Evolutionary conservation across 352 stramenopile genomes (phyloP).

Genomic region (Phytophthora colocasiae): DNA sequence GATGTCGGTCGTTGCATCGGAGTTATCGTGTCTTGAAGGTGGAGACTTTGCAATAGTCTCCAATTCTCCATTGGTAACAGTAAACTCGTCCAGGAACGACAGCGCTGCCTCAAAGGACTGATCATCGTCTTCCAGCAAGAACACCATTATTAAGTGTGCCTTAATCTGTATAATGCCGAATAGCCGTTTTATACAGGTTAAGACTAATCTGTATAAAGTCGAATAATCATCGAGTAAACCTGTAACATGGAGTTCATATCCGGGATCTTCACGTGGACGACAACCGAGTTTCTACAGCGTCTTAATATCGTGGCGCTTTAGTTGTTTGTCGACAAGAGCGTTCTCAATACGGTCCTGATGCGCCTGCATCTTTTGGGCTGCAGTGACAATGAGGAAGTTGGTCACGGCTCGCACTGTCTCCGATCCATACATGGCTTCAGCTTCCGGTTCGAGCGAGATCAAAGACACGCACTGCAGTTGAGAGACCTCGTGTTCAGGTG

Average conservation of each 20-base stretch:
- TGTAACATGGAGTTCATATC: too few relatives aligned
- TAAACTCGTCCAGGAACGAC: slow-evolving; percentile 32
- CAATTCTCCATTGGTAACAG: not conserved
- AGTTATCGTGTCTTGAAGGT: not conserved
- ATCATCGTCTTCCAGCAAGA: slow-evolving; percentile 29
- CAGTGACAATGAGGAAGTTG: slow-evolving; percentile 42
- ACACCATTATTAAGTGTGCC: slow-evolving; percentile 11
- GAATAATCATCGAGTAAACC: too few relatives aligned
- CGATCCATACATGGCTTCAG: slow-evolving; percentile 27
- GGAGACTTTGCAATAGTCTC: not conserved
- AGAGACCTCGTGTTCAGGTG: slow-evolving; percentile 24
- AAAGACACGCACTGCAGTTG: slow-evolving; percentile 40
- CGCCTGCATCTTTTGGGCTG: slow-evolving; percentile 40
- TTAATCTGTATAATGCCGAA: too few relatives aligned
- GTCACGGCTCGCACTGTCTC: slow-evolving; percentile 37
- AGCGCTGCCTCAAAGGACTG: slow-evolving; percentile 26
- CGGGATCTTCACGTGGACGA: too few relatives aligned
- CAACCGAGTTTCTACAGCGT: not conserved
- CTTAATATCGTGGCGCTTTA: slow-evolving; percentile 10
- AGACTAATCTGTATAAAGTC: too few relatives aligned
- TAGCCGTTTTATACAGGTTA: too few relatives aligned
- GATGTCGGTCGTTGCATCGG: not conserved
- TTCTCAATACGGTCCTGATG: slow-evolving; percentile 45
- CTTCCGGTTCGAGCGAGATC: slow-evolving; percentile 38
- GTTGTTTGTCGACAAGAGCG: slow-evolving; percentile 27